Conservation (phyloP, 2,329 filamentous ascomycete species). For the Exophiala sp. region DNA sequence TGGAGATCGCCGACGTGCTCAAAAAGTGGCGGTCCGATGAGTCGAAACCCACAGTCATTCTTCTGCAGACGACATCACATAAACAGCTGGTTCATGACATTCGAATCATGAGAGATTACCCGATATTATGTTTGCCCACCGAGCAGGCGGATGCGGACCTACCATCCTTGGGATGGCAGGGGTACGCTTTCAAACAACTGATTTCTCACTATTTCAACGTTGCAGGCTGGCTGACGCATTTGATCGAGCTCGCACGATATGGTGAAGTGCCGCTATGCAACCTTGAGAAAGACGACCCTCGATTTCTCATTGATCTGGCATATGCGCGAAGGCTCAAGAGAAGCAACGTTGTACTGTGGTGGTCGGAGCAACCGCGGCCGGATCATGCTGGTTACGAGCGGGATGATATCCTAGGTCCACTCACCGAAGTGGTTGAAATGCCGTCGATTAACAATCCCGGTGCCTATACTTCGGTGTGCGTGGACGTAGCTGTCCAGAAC, state of each 20-base stretch:
- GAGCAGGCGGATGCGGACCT: slow-evolving; percentile 80
- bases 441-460: slow-evolving; percentile 88
- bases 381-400: slow-evolving; percentile 95
- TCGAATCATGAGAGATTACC: slow-evolving; percentile 75
- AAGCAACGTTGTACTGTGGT: slow-evolving; percentile 94
- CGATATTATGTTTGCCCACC: slow-evolving; percentile 71
- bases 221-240: slow-evolving; percentile 84
- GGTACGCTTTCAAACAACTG: slow-evolving; percentile 76
- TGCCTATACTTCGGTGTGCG: slow-evolving; percentile 91
- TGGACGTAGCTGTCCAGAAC: slow-evolving; percentile 89
- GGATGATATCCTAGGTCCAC: slow-evolving; percentile 74
- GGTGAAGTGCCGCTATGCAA: slow-evolving; percentile 95
- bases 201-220: slow-evolving; percentile 87
- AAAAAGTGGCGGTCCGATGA: slow-evolving; percentile 90
- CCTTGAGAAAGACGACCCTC: slow-evolving; percentile 85
- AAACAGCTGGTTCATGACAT: slow-evolving; percentile 78
- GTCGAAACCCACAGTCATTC: slow-evolving; percentile 68
- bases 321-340: slow-evolving; percentile 86
- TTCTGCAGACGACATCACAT: slow-evolving; percentile 83
- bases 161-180: slow-evolving; percentile 89
- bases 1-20: slow-evolving; percentile 80
- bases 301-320: slow-evolving; percentile 90
- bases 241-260: slow-evolving; percentile 81
- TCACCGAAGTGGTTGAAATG: slow-evolving; percentile 81
- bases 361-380: slow-evolving; percentile 78